Conservation (phyloP, 2,329 filamentous ascomycete genomes). For the Penicillium sp. region DNA sequence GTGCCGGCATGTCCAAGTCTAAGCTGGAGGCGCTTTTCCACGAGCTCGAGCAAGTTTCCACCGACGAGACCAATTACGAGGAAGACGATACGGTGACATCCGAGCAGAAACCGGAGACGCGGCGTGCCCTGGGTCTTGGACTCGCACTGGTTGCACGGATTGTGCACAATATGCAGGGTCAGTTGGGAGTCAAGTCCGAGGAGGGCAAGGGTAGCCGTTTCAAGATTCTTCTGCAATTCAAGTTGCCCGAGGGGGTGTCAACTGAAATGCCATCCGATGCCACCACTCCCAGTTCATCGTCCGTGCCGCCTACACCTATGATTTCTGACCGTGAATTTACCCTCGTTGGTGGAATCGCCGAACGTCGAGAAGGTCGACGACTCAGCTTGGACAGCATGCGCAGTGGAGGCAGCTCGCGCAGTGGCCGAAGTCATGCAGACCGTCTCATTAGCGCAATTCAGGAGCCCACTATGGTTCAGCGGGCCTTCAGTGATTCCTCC, state of each 20-base stretch:
- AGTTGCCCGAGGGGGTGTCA: conserved; percentile 44
- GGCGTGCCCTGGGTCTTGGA: conserved; percentile 65
- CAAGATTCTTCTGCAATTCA: conserved; percentile 71
- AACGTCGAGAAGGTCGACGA: conserved; percentile 12
- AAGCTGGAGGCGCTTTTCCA: conserved; percentile 56
- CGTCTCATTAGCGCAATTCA: conserved; percentile 40
- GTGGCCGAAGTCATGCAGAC: conserved; percentile 36
- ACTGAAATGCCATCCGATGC: background rate
- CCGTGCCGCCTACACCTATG: conserved; percentile 26
- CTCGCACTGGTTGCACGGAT: conserved; percentile 84
- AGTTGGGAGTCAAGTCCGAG: conserved; percentile 76
- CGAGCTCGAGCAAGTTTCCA: conserved; percentile 61
- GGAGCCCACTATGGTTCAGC: conserved; percentile 25
- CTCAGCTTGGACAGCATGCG: conserved; percentile 23
- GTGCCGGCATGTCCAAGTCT: conserved; percentile 55
- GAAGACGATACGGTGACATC: conserved; percentile 29
- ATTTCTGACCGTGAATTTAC: conserved; percentile 34
- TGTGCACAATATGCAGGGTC: conserved; percentile 84
- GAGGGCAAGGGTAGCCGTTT: conserved; percentile 77
- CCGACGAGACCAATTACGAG: conserved; percentile 41
- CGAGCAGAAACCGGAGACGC: conserved; percentile 11
- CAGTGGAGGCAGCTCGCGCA: conserved; percentile 32
- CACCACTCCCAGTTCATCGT: background rate
- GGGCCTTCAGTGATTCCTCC: conserved; percentile 10
- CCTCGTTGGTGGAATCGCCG: conserved; percentile 27